phyloP scores from a whole-genome alignment of 306 rosid genomes.

The Corylus avellana region DNA sequence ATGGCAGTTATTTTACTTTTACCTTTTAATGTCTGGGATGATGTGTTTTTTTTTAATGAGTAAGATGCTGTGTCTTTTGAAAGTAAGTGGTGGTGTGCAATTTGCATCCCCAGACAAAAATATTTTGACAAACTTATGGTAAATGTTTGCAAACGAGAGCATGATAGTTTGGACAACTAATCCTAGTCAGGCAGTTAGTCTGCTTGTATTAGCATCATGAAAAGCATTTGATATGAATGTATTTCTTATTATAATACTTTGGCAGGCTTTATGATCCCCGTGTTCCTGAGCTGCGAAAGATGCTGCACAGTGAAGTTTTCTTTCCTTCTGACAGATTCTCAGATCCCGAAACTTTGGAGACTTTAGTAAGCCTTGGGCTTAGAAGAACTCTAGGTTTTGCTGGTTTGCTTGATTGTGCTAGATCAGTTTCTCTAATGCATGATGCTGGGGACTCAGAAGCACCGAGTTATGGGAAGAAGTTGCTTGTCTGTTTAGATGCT shows the following conservation, averaged over 20 bases:
- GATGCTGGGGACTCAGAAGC: slow-evolving; percentile 59
- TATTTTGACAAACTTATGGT: neutral
- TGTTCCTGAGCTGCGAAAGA: slow-evolving; percentile 56
- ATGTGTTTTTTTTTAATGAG: neutral
- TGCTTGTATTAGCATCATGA: slow-evolving; percentile 7
- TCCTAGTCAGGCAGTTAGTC: neutral
- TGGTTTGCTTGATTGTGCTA: slow-evolving; percentile 95
- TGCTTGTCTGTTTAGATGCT: slow-evolving; percentile 62
- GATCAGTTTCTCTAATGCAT: slow-evolving; percentile 70
- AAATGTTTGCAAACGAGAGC: neutral
- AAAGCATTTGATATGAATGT: neutral
- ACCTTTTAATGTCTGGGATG: neutral
- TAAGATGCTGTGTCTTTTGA: neutral
- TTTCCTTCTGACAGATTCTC: slow-evolving; percentile 80
- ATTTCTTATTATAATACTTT: slow-evolving; percentile 38
- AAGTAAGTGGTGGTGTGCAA: neutral
- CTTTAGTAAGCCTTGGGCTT: slow-evolving; percentile 78
- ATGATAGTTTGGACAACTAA: neutral
- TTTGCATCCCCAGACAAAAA: neutral
- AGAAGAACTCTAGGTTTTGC: slow-evolving; percentile 75
- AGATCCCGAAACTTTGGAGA: slow-evolving; percentile 68
- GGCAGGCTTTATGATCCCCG: slow-evolving; percentile 98
- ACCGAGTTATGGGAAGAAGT: slow-evolving; percentile 51
- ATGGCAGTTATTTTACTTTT: neutral
- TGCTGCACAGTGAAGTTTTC: slow-evolving; percentile 67